These are phyloP conservation scores for Rutstroemia sydowiana DNA, from an alignment of 2,329 filamentous ascomycete species.

Conservation along the genomic window DNA sequence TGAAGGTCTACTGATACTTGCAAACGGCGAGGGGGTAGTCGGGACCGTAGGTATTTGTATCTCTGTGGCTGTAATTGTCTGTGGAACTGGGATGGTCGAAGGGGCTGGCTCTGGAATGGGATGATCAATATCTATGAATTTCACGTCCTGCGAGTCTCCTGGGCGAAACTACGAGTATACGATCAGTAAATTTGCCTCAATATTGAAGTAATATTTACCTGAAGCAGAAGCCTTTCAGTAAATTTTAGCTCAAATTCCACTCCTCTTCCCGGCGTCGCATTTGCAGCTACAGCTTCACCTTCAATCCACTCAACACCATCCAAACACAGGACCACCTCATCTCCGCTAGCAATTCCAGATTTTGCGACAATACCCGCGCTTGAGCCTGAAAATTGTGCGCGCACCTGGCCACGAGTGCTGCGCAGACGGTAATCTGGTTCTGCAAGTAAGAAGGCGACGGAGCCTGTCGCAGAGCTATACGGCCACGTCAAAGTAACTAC, in stretches of 20 bases:
- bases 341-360: constrained; percentile 67
- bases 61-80: constrained; percentile 15
- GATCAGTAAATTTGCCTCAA: constrained; percentile 14
- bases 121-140: constrained; percentile 47
- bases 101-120: constrained; percentile 24
- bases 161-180: constrained; percentile 36
- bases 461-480: constrained; percentile 69
- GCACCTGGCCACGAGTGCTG: constrained; percentile 69
- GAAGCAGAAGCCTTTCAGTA: constrained; percentile 40
- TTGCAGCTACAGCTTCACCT: constrained; percentile 29
- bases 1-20: constrained; percentile 30
- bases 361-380: constrained; percentile 63
- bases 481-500: constrained; percentile 86
- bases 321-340: constrained; percentile 63
- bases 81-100: constrained; percentile 15
- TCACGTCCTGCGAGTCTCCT: constrained; percentile 40
- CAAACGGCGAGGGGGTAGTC: constrained; percentile 13
- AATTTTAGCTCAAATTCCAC: constrained; percentile 55
- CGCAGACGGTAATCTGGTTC: constrained; percentile 80
- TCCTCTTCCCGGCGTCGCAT: constrained; percentile 42
- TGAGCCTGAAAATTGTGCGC: constrained; percentile 64
- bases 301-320: constrained; percentile 56
- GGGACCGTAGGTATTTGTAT: constrained; percentile 18
- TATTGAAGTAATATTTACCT: constrained; percentile 30
- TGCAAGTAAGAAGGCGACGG: constrained; percentile 71